Evolutionary conservation across 306 rosid genomes (phyloP).

Genomic region (Comarum palustre): DNA sequence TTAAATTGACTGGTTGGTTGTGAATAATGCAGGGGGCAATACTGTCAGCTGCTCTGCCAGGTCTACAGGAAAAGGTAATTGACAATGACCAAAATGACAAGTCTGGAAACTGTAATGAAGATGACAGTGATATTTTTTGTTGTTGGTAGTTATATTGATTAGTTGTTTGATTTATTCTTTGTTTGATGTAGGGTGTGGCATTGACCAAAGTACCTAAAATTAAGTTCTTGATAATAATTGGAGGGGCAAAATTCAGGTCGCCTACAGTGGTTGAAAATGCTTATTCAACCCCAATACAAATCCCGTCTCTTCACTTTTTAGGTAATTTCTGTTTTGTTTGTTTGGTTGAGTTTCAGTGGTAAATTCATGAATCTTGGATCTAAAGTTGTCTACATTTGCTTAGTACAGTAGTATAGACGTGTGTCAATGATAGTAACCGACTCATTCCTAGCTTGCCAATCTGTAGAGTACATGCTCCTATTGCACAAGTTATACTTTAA

Average conservation of each 20-base stretch:
- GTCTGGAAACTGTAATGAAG: not conserved
- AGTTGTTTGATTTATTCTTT: not conserved
- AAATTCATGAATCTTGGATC: not conserved
- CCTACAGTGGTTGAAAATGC: constrained; percentile 48
- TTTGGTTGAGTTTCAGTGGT: not conserved
- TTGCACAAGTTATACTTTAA: not conserved
- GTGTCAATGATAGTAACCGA: not conserved
- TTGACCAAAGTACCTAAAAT: constrained; percentile 64
- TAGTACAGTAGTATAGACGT: not conserved
- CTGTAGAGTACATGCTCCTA: not conserved
- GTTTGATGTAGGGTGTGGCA: constrained; percentile 55
- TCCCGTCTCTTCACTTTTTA: constrained; percentile 75
- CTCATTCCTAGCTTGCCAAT: not conserved
- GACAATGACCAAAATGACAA: not conserved
- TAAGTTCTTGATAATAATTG: constrained; percentile 63
- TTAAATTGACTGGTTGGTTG: not conserved
- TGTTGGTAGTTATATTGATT: not conserved
- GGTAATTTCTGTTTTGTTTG: constrained; percentile 37
- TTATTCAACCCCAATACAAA: constrained; percentile 47
- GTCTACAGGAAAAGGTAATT: constrained; percentile 72
- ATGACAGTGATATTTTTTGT: not conserved
- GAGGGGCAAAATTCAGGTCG: constrained; percentile 67
- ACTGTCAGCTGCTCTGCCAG: constrained; percentile 59
- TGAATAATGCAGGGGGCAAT: constrained; percentile 60
- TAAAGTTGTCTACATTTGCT: not conserved